Base-by-base conservation (phyloP, 2,329 filamentous ascomycete species). In the Phaeophleospora eucalypticola region DNA sequence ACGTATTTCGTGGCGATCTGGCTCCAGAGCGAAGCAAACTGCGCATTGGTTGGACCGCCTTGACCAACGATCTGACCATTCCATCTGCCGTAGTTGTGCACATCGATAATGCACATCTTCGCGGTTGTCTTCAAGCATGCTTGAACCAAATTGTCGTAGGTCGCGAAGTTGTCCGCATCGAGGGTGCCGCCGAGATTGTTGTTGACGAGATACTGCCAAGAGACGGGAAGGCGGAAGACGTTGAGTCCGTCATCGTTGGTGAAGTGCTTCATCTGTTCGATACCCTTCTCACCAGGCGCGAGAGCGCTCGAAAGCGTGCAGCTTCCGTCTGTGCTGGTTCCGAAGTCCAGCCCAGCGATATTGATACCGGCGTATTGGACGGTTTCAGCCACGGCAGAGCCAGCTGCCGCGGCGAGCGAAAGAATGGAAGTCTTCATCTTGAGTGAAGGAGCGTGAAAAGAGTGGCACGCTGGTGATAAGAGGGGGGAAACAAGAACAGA, bases 61-160 rank as follows among this genome's bases (percentile, higher is more conserved):
- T 86, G 82, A 1, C 82, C 83, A 46, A 86, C 76, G 53, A 86
- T 80, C 2, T 66, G 65, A 12, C 77, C 77, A 54, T 86, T 76
- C 72, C 78, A 61, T 41, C 52, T 54, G 20, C 59, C 63, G 41
- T 64, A 62, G 51, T 63, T 64, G 56, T 61, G 57, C n/a, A 64
- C 36, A 40, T 62, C 59, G 43, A 62, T 47, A 48, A 65, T 64
- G 39, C 63, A 65, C 43, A 60, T 50, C 15, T 52, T 54, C 4
- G 62, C 61, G 3, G 54, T 58, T 0, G 78, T 77, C 21, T 43
- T 49, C 17, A 65, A 42, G 45, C 63, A 65, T 2, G 57, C 59
- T 40, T 62, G 59, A 6, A 65, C 51, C 4, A 64, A 49, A 3
- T 36, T 52, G 44, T 65, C 54, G 45, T 65, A 65, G 17, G 48